Percentiles rank a stretch among this genome's conserved stretches.
Conservation (phyloP, 768 basidiomycete genomes). For the Psilocybe tampanensis region DNA sequence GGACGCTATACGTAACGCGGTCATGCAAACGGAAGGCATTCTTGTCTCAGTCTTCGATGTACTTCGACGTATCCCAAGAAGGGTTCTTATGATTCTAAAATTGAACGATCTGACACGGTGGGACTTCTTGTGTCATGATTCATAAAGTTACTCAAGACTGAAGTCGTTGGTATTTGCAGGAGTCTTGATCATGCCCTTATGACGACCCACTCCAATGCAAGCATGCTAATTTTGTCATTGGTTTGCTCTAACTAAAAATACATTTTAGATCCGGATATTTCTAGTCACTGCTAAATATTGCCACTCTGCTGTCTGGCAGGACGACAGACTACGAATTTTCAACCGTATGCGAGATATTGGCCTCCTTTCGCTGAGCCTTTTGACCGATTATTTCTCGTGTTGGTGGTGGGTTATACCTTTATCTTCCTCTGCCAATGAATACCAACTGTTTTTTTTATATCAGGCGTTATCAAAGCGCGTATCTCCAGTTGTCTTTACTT, state of each 20-base stretch:
- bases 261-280: constrained; percentile 76
- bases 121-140: constrained; percentile 13
- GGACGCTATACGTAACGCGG: constrained; percentile 80
- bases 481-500: constrained; percentile 47
- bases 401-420: constrained; percentile 64
- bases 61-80: constrained; percentile 80
- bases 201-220: constrained; percentile 83
- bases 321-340: constrained; percentile 54
- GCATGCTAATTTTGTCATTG: constrained; percentile 9
- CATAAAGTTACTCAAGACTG: neutral
- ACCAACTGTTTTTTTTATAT: neutral
- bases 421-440: neutral
- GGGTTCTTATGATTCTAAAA: constrained; percentile 83
- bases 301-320: constrained; percentile 74
- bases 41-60: constrained; percentile 87
- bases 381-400: constrained; percentile 51
- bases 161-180: constrained; percentile 36
- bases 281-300: constrained; percentile 91
- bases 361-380: constrained; percentile 47
- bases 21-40: constrained; percentile 81
- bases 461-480: constrained; percentile 64
- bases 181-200: constrained; percentile 82
- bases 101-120: constrained; percentile 84
- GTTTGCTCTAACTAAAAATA: neutral
- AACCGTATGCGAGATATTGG: constrained; percentile 52